phyloP scores from a whole-genome alignment of 768 basidiomycete genomes.

The Agrocybe pediades region DNA sequence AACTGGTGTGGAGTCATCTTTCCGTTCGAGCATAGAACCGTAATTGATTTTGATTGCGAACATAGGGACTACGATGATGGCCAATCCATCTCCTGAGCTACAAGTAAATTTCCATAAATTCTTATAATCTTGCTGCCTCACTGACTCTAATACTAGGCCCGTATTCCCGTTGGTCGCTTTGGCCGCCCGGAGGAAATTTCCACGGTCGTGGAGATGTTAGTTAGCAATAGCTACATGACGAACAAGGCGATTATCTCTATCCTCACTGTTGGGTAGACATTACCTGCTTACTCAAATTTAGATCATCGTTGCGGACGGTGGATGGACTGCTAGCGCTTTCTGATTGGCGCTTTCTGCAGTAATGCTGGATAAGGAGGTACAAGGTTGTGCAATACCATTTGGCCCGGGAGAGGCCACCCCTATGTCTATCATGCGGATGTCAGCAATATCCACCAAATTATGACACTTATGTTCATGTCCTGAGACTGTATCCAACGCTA shows the following conservation, averaged over 20 bases:
- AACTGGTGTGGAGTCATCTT: constrained; percentile 33
- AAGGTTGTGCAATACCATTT: no score
- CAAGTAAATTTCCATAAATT: constrained; percentile 11
- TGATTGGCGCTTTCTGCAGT: constrained; percentile 17
- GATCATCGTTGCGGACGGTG: constrained; percentile 51
- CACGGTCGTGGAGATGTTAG: constrained; percentile 50
- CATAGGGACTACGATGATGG: constrained; percentile 50
- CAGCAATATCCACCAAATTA: no score
- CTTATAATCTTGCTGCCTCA: background rate
- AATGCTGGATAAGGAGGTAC: no score
- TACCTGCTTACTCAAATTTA: constrained; percentile 14
- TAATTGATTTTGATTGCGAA: background rate
- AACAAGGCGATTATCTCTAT: constrained; percentile 41
- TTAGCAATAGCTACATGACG: constrained; percentile 55
- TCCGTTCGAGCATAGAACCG: background rate
- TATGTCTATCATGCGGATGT: no score
- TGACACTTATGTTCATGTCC: no score
- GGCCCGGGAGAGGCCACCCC: no score
- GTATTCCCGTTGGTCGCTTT: constrained; percentile 52
- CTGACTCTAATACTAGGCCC: constrained; percentile 28
- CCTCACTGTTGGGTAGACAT: background rate
- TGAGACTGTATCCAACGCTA: no score
- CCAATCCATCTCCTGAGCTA: constrained; percentile 31
- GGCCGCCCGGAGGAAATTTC: constrained; percentile 54
- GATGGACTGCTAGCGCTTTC: constrained; percentile 42